phyloP scores from a whole-genome alignment of 169 alveolate genomes.

The Plasmodium vivax region DNA sequence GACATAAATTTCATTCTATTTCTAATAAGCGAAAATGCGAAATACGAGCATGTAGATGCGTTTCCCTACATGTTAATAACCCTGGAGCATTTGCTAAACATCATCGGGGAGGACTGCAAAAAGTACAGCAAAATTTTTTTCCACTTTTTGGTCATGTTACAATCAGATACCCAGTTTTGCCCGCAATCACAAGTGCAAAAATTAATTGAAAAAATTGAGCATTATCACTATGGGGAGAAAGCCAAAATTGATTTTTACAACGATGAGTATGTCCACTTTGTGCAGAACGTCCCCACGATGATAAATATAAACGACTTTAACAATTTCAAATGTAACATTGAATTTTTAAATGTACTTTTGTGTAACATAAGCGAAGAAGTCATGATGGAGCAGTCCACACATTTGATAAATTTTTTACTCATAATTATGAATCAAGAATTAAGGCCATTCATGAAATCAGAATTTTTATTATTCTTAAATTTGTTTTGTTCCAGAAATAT shows the following conservation, averaged over 20 bases:
- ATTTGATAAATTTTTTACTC: slow-evolving; percentile 16
- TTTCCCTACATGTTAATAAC: slow-evolving; percentile 46
- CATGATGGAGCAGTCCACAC: slow-evolving; percentile 8
- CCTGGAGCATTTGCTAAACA: slow-evolving; percentile 19
- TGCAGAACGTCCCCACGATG: slow-evolving; percentile 14
- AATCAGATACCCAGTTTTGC: slow-evolving; percentile 13
- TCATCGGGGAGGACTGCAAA: slow-evolving; percentile 47
- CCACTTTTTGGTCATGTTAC: slow-evolving; percentile 56
- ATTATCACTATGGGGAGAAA: slow-evolving; percentile 10
- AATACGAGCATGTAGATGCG: slow-evolving; percentile 25
- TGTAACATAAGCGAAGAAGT: slow-evolving; percentile 38
- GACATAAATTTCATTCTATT: slow-evolving; percentile 43
- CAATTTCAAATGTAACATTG: slow-evolving; percentile 46
- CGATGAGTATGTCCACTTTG: slow-evolving; percentile 22
- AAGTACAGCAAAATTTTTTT: slow-evolving; percentile 46
- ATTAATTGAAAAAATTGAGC: slow-evolving; percentile 48
- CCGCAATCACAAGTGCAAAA: slow-evolving; percentile 13
- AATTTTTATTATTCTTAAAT: slow-evolving; percentile 64
- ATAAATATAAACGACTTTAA: slow-evolving; percentile 41
- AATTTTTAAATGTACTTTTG: slow-evolving; percentile 27
- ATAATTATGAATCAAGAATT: slow-evolving; percentile 32
- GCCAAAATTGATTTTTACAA: slow-evolving; percentile 28
- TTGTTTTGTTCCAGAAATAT: slow-evolving; percentile 31
- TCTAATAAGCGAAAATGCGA: slow-evolving; percentile 57
- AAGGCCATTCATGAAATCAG: slow-evolving; percentile 54